Evolutionary conservation across 2,329 filamentous ascomycete genomes (phyloP).

Genomic region (Scleromitrula shiraiana): DNA sequence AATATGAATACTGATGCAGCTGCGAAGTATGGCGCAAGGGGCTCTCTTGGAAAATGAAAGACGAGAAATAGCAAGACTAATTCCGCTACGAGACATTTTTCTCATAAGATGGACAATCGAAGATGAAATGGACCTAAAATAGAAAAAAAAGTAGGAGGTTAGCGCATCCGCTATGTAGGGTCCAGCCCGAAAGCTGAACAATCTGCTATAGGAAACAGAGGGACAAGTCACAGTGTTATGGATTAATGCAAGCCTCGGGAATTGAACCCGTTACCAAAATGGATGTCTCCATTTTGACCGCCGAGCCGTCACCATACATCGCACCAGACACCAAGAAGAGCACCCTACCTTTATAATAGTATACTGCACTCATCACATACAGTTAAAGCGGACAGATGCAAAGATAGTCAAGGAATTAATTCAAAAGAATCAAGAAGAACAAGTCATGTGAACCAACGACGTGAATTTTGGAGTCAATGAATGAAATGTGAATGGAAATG

Average conservation of each 20-base stretch:
- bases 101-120: no score
- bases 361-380: no score
- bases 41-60: neutral
- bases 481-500: no score
- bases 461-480: no score
- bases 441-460: no score
- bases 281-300: neutral
- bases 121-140: neutral
- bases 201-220: neutral
- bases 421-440: no score
- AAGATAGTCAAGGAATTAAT: no score
- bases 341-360: neutral
- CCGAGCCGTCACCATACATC: neutral
- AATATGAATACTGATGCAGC: slow-evolving; percentile 8
- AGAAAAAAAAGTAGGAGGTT: no score
- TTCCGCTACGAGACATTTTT: no score
- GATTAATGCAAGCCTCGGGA: neutral
- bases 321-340: neutral
- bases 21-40: slow-evolving; percentile 4
- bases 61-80: neutral
- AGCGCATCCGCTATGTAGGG: no score
- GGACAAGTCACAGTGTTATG: neutral
- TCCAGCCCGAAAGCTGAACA: neutral
- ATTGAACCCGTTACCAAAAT: neutral
- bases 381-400: no score